Evolutionary conservation across 2,329 filamentous ascomycete genomes (phyloP), one percentile per base, ranked within the genome.

Genomic region (Teratosphaeria zuluensis): DNA sequence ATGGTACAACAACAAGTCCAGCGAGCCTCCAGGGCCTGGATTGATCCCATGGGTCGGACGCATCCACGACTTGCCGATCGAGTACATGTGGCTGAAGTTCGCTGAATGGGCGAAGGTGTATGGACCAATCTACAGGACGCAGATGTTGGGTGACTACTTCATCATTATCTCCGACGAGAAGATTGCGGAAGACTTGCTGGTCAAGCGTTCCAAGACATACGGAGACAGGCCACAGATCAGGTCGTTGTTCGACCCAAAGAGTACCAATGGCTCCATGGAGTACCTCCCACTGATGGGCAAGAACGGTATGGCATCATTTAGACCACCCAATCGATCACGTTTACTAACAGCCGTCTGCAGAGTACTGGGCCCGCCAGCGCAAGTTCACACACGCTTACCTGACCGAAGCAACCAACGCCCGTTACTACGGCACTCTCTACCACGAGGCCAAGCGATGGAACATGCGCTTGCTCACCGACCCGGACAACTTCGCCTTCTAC

Each of bases 361-460:
- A 72, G 53, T 61, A 67, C 35, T 67, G 65, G 61, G 53, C 61
- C 30, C 62, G 68, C 2, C 56, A 62, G 56, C 60, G 57, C 65
- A 72, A 72, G 64, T 72, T 72, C 64, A 71, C 71, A 61, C 69
- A 72, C 62, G 56, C 64, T 51, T 48, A 48, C 42, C 19, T 48
- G 16, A 48, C 70, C 71, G 59, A 72, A 71, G 68, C 63, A 65
- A 54, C 42, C 42, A 48, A 81, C 60, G 77, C 62, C 62, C 56
- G 67, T 67, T 19, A 72, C 66, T 70, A 70, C 64, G 62, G 62
- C 54, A 72, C 69, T 12, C 60, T 72, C 46, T 64, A 67, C 46
- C 68, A 78, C 60, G 80, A 83, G 63, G 75, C 75, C 11, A 81
- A 82, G 71, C 74, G 80, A 46, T 82, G 78, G 78, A 68, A 82